phyloP scores from a whole-genome alignment of 2,329 filamentous ascomycete species.

The Penicillium corylophilum region DNA sequence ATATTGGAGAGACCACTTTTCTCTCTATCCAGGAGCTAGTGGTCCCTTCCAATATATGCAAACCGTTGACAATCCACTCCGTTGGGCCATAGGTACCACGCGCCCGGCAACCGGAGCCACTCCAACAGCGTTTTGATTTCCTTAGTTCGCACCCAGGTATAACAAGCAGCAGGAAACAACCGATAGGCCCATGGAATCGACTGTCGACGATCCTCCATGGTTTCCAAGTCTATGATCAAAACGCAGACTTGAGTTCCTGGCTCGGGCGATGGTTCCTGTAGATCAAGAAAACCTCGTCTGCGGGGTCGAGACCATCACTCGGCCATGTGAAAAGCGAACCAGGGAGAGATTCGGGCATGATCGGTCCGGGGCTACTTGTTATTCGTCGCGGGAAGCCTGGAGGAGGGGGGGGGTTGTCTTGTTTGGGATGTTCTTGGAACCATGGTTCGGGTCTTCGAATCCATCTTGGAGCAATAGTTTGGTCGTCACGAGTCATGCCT shows the following conservation, averaged over 20 bases:
- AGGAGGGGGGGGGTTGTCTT: no score
- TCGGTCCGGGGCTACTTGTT: not conserved
- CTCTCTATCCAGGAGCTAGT: no score
- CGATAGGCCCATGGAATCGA: not conserved
- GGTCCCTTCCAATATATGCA: conserved; percentile 5
- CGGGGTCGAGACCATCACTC: conserved; percentile 6
- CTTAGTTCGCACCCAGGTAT: not conserved
- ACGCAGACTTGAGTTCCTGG: not conserved
- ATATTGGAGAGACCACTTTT: no score
- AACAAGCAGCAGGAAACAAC: not conserved
- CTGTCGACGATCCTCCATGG: not conserved
- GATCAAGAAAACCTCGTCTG: conserved; percentile 10
- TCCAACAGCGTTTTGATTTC: not conserved
- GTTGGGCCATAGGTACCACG: not conserved
- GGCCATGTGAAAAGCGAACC: conserved; percentile 1
- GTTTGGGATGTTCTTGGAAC: not conserved
- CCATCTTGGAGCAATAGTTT: not conserved
- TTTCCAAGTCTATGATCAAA: not conserved
- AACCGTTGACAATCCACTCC: conserved; percentile 5
- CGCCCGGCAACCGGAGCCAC: conserved; percentile 3
- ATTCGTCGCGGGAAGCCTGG: not conserved
- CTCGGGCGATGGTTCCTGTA: conserved; percentile 12
- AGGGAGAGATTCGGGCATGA: not conserved
- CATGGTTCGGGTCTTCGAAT: not conserved
- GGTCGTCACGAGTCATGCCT: not conserved